These are phyloP conservation scores for Nannochloropsis granulata DNA, from an alignment of 108 stramenopile species.

Conservation along the genomic window DNA sequence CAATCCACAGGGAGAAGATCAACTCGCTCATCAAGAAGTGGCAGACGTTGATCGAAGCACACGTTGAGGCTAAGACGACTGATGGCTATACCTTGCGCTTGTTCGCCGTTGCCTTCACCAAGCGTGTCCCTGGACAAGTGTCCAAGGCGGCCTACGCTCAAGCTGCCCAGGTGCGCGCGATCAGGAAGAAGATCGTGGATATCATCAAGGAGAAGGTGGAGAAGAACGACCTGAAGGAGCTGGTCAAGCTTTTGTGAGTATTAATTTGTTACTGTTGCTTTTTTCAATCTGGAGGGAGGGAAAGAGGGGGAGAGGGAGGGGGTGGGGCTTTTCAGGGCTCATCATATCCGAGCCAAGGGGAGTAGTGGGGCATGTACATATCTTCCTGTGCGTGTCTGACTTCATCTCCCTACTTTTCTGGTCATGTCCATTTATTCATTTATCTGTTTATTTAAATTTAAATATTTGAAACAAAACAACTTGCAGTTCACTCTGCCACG, in stretches of 20 bases:
- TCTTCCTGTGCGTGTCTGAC: too few species aligned
- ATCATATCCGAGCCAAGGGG: too few species aligned
- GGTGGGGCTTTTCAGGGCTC: background rate
- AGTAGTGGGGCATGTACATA: too few species aligned
- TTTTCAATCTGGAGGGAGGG: background rate
- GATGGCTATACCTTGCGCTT: conserved; percentile 94
- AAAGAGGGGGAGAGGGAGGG: background rate
- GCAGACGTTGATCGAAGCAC: conserved; percentile 94
- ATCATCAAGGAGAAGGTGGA: conserved; percentile 83
- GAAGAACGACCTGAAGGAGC: conserved; percentile 93
- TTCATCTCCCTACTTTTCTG: too few species aligned
- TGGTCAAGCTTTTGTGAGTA: conserved; percentile 80
- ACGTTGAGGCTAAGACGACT: conserved; percentile 94
- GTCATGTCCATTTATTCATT: too few species aligned
- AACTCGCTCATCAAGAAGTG: conserved; percentile 98
- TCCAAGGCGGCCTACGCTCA: conserved; percentile 92
- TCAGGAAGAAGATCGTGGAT: conserved; percentile 94
- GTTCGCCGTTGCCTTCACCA: conserved; percentile 98
- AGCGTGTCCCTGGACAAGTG: conserved; percentile 74
- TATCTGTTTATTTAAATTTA: too few species aligned
- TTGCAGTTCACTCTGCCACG: background rate
- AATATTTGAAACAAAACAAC: too few species aligned
- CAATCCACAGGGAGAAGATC: conserved; percentile 63
- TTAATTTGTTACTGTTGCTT: too few species aligned
- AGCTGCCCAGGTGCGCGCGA: conserved; percentile 77